Conservation (phyloP, 176 grass and related monocot genomes). For the barley (Hordeum vulgare) region DNA sequence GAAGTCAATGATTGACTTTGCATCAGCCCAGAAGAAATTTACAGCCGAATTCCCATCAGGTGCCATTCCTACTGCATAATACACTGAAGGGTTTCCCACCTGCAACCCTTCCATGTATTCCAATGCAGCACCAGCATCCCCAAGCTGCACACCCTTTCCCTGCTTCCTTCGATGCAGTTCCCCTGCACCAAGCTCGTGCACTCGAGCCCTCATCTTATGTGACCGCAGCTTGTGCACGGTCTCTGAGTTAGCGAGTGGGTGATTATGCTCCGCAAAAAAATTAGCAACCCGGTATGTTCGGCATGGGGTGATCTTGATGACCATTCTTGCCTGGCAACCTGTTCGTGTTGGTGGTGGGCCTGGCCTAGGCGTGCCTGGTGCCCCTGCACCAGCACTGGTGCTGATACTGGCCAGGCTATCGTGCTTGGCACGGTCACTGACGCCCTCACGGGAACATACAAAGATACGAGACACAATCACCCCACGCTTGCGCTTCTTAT, state of each 20-base stretch:
- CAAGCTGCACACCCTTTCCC: constrained; percentile 50
- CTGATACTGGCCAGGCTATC: constrained; percentile 8
- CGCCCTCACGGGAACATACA: constrained; percentile 71
- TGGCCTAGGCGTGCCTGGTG: constrained; percentile 40
- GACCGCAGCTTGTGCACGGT: constrained; percentile 62
- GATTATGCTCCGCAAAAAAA: constrained; percentile 65
- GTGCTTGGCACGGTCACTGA: constrained; percentile 51
- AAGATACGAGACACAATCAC: constrained; percentile 62
- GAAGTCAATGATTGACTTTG: constrained; percentile 72
- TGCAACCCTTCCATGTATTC: constrained; percentile 72
- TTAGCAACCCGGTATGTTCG: constrained; percentile 54
- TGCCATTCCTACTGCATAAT: constrained; percentile 51
- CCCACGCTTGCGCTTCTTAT: constrained; percentile 75
- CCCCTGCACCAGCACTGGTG: constrained; percentile 16
- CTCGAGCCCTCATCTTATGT: constrained; percentile 59
- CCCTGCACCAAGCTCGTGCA: constrained; percentile 45
- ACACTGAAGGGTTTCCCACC: constrained; percentile 54
- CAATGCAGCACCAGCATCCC: constrained; percentile 57
- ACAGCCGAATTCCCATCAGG: constrained; percentile 41
- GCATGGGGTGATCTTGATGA: constrained; percentile 76
- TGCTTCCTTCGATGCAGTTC: constrained; percentile 57
- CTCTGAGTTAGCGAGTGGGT: constrained; percentile 56
- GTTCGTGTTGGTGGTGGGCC: constrained; percentile 63
- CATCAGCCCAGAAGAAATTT: constrained; percentile 92
- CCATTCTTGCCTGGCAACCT: constrained; percentile 70